Conservation (phyloP, 345 rosid genomes). For the Lepidium africanum region DNA sequence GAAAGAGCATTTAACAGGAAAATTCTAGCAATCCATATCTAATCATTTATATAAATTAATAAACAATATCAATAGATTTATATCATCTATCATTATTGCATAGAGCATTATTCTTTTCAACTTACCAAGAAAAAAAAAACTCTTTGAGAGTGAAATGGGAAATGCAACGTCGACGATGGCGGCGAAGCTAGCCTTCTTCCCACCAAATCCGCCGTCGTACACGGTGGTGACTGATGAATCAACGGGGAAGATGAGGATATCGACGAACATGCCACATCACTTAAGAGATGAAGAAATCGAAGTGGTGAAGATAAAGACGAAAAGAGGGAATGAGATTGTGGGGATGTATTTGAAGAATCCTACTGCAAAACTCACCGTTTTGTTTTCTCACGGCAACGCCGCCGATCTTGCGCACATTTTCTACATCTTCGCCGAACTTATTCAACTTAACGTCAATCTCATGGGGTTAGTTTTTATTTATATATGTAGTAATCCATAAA, state of each 20-base stretch:
- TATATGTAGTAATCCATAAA: background rate
- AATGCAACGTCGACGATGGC: constrained; percentile 85
- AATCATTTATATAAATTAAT: background rate
- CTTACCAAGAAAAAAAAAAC: background rate
- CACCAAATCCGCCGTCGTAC: constrained; percentile 92
- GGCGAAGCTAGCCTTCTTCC: constrained; percentile 79
- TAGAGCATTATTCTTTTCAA: constrained; percentile 7
- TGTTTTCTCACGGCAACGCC: constrained; percentile 95
- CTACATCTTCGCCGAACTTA: constrained; percentile 59
- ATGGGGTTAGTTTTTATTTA: constrained; percentile 54
- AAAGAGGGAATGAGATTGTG: constrained; percentile 64
- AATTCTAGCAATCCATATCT: background rate
- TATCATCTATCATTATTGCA: constrained; percentile 3
- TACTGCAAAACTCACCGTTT: constrained; percentile 58
- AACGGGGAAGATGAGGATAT: constrained; percentile 52
- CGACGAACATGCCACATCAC: constrained; percentile 31
- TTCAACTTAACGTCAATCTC: constrained; percentile 67
- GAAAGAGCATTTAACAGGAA: background rate
- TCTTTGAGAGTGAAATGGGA: constrained; percentile 46
- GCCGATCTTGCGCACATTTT: constrained; percentile 82
- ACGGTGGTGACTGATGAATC: constrained; percentile 39
- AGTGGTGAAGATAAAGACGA: constrained; percentile 50
- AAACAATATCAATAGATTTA: background rate
- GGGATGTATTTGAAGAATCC: constrained; percentile 64
- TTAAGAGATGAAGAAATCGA: constrained; percentile 62